These are phyloP conservation scores for Pythium sukuiense DNA, from an alignment of 352 stramenopile genomes.

Conservation along the genomic window DNA sequence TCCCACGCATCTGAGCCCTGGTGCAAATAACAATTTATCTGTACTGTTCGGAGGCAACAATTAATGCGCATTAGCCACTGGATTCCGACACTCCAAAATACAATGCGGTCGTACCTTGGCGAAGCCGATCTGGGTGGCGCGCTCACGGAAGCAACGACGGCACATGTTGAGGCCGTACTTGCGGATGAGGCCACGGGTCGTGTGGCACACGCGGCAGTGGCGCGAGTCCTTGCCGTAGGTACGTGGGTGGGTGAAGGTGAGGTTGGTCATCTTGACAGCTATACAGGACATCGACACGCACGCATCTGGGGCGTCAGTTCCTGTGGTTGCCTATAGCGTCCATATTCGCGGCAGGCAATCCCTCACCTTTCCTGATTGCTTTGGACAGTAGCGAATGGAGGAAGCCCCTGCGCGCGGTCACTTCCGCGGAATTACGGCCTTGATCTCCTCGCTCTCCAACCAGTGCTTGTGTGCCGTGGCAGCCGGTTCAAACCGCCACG, in stretches of 20 bases:
- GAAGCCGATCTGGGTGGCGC: constrained; percentile 95
- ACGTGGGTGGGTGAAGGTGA: constrained; percentile 84
- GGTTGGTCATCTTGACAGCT: constrained; percentile 88
- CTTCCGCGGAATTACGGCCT: constrained; percentile 38
- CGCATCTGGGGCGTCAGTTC: not conserved
- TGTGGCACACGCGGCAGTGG: constrained; percentile 91
- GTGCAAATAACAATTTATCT: constrained; percentile 30
- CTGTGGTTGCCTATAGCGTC: not conserved
- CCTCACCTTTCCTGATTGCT: constrained; percentile 84
- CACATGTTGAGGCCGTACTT: constrained; percentile 97
- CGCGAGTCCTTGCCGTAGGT: constrained; percentile 91
- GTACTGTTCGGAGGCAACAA: constrained; percentile 25
- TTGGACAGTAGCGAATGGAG: constrained; percentile 87
- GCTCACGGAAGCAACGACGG: constrained; percentile 95
- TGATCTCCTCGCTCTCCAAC: constrained; percentile 45
- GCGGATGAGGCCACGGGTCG: constrained; percentile 92
- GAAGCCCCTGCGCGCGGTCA: constrained; percentile 27
- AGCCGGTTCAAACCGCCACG: constrained; percentile 11
- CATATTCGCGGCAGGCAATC: constrained; percentile 7
- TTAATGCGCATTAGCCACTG: constrained; percentile 3
- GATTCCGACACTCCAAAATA: not conserved
- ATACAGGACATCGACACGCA: constrained; percentile 8
- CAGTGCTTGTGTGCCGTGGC: constrained; percentile 44
- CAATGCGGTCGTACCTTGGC: constrained; percentile 73
- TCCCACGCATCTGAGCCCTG: constrained; percentile 27